A percentile compares a stretch with the other conserved stretches of the same genome.
These are phyloP conservation scores for Cucurbita moschata DNA, from an alignment of 306 rosid species.

Conservation along the genomic window DNA sequence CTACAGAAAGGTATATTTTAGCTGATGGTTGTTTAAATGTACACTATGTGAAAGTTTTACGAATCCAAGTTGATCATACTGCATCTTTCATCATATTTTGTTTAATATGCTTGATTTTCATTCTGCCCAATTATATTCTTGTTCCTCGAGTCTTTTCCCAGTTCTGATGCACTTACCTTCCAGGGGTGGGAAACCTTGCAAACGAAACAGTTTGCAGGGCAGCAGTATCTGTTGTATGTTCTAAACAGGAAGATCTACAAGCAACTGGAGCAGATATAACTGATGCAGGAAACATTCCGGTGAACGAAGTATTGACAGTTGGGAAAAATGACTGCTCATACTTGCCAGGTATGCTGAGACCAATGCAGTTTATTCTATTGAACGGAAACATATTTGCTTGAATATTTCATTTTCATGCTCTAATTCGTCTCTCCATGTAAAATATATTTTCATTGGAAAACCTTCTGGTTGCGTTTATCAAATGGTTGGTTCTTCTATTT, in stretches of 20 bases:
- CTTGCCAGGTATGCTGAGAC: conserved; percentile 24
- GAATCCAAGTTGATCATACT: not conserved
- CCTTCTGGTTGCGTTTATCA: not conserved
- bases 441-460: not conserved
- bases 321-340: conserved; percentile 15
- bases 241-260: conserved; percentile 15
- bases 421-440: not conserved
- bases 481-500: not conserved
- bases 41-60: not conserved
- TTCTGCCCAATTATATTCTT: not conserved
- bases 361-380: conserved; percentile 5
- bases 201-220: conserved; percentile 14
- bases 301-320: conserved; percentile 8
- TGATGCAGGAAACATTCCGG: conserved; percentile 10
- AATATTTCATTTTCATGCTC: not conserved
- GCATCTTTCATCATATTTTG: not conserved
- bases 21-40: not conserved
- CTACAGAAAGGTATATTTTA: not conserved
- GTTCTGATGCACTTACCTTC: conserved; percentile 14
- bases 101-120: not conserved
- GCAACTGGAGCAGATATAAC: conserved; percentile 10
- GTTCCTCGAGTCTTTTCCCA: not conserved
- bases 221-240: conserved; percentile 9
- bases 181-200: conserved; percentile 25
- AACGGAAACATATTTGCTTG: not conserved